phyloP scores from a whole-genome alignment of 352 stramenopile species.

The Salisapilia sapeloensis region DNA sequence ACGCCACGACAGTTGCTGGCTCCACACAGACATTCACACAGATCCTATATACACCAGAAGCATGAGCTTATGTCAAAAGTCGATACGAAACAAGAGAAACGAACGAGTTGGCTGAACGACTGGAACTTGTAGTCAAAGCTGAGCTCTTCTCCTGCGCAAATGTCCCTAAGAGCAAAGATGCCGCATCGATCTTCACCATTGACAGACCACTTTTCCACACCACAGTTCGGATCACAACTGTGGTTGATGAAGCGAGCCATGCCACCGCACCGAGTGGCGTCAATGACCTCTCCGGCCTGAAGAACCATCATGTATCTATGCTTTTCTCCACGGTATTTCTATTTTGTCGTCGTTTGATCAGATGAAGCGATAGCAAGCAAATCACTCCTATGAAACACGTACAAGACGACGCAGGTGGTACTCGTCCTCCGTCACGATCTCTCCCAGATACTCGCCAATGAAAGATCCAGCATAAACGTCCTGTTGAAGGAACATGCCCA shows the following conservation, averaged over 20 bases:
- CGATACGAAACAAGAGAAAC: slow-evolving; percentile 1
- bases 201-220: slow-evolving; percentile 88
- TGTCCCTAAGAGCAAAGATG: slow-evolving; percentile 88
- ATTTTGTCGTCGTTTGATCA: too few species aligned
- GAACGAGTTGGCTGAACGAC: slow-evolving; percentile 26
- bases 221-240: slow-evolving; percentile 88
- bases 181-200: slow-evolving; percentile 87
- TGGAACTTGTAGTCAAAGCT: slow-evolving; percentile 93
- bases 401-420: slow-evolving; percentile 65
- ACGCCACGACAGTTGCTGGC: slow-evolving; percentile 43
- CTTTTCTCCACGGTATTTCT: slow-evolving; percentile 26
- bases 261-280: slow-evolving; percentile 80
- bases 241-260: slow-evolving; percentile 93
- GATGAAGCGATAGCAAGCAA: slow-evolving; percentile 3
- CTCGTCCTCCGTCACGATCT: slow-evolving; percentile 73
- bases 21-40: slow-evolving; percentile 49
- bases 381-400: slow-evolving; percentile 8
- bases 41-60: slow-evolving; percentile 22
- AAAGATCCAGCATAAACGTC: slow-evolving; percentile 40
- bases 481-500: slow-evolving; percentile 30
- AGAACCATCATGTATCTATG: slow-evolving; percentile 76
- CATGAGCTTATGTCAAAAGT: neutral
- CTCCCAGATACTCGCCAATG: slow-evolving; percentile 69
- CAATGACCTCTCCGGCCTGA: slow-evolving; percentile 73
- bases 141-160: slow-evolving; percentile 83